Evolutionary conservation across 1,284 basidiomycete genomes (phyloP), one percentile per base, ranked within the genome.

Genomic region (Pseudozyma thailandica): DNA sequence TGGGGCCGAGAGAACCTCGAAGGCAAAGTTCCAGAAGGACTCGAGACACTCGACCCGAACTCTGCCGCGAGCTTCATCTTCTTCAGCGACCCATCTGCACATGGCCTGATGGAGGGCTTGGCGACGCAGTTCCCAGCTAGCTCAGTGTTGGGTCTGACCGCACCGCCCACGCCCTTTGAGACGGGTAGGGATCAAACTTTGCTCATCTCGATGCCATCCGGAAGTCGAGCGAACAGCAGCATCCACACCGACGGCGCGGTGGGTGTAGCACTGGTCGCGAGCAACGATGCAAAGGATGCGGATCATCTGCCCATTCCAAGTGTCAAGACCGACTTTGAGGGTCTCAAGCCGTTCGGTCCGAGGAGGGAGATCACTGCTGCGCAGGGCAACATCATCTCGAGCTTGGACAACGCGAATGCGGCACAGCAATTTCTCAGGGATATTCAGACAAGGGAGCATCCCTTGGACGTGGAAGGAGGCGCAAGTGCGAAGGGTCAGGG

Each of bases 141-240:
- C 7, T 85, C 84, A 26, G 88, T 89, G 84, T 83, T 91, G 33
- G 91, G 91, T 15, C 85, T 93, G 20, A 82, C 91, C 13, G 90
- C 89, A 0, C 86, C 91, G 0, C 90, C 90, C 0, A 94, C 93
- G 0, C 92, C 92, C 0, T 94, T 94, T 81, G 85, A 92, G 20
- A 94, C 92, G 0, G 91, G 91, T 10, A 85, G 90, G 20, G 90
- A 90, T 1, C 88, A 90, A 46, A 94, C 92, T 0, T 84, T 94
- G 2, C 89, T 93, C 70, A 84, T 87, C 65, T 87, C 58, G 8
- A 41, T 71, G 1, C 71, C 71, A 5, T 52, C 58, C 37, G 56
- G 54, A 12, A 30, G 47, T 16, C 12, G 45, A 1, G 44, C 38
- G 6, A 20, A 89, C 50, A 84, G 85, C 27, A 78, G 85, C 2